Evolutionary conservation across 305 asterid genomes (phyloP).

Genomic region (Stenogyne calaminthoides): DNA sequence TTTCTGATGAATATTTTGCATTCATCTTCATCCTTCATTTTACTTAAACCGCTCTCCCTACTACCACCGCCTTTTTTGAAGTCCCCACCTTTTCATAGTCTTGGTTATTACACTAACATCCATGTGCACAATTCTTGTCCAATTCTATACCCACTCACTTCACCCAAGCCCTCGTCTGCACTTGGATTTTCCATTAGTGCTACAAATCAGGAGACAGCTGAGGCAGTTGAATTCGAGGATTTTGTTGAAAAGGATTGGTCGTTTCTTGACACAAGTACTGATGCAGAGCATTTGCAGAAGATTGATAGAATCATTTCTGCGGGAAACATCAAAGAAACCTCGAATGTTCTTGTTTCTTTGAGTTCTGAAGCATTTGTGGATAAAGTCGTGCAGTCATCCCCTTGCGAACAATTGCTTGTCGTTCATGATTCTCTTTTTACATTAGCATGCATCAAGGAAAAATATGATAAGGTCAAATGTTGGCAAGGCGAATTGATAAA

Average conservation of each 20-base stretch:
- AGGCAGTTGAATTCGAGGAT: constrained; percentile 60
- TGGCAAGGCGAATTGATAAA: constrained; percentile 86
- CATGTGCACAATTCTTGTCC: constrained; percentile 24
- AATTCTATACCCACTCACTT: too few relatives aligned
- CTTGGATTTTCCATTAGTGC: constrained; percentile 34
- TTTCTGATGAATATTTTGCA: constrained; percentile 37
- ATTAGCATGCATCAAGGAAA: constrained; percentile 83
- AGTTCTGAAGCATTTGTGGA: constrained; percentile 87
- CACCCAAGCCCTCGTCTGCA: constrained; percentile 12
- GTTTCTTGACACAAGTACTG: constrained; percentile 56
- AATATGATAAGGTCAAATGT: constrained; percentile 69
- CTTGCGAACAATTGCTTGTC: constrained; percentile 58
- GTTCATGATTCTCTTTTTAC: constrained; percentile 77
- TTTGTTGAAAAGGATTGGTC: constrained; percentile 84
- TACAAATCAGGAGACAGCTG: constrained; percentile 44
- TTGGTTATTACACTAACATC: constrained; percentile 19
- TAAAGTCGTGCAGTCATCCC: constrained; percentile 52
- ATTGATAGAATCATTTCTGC: constrained; percentile 62
- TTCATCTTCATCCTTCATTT: constrained; percentile 39
- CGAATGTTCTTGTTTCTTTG: constrained; percentile 67
- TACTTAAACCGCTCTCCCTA: constrained; percentile 33
- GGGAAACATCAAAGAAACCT: constrained; percentile 58
- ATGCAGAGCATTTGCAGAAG: constrained; percentile 44
- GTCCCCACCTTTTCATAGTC: constrained; percentile 25
- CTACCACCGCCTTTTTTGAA: constrained; percentile 24